Percentiles rank a stretch among this genome's conserved stretches.
Evolutionary conservation across 192 early-diverging fungal genomes (phyloP).

Genomic region (Coemansia sp.): DNA sequence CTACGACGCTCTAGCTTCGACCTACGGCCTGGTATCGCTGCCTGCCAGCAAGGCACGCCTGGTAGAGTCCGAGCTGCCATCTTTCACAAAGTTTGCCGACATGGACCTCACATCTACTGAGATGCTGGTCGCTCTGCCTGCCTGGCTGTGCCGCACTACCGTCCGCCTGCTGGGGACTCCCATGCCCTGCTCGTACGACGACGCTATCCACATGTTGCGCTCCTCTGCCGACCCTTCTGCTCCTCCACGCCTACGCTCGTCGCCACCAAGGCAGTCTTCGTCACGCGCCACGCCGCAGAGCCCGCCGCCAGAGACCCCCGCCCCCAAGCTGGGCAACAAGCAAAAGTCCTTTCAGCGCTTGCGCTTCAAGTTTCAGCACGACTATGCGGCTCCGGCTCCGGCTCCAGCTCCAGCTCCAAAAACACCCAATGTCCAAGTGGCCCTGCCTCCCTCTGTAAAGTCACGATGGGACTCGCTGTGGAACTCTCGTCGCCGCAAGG

Average conservation of each 20-base stretch:
- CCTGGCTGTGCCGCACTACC: constrained; percentile 51
- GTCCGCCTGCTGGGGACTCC: constrained; percentile 35
- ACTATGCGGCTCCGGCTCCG: not conserved
- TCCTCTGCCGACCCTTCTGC: not conserved
- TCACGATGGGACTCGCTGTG: constrained; percentile 47
- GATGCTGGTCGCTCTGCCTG: constrained; percentile 28
- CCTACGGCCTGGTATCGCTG: constrained; percentile 27
- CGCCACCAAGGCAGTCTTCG: not conserved
- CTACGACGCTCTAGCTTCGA: constrained; percentile 27
- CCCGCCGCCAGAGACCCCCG: constrained; percentile 1
- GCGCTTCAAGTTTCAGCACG: constrained; percentile 32
- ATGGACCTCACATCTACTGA: constrained; percentile 47
- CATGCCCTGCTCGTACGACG: constrained; percentile 27
- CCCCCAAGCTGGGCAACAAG: constrained; percentile 12
- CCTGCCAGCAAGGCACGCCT: constrained; percentile 29
- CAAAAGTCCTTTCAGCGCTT: constrained; percentile 46
- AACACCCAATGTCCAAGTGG: not conserved
- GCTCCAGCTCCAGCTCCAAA: not conserved
- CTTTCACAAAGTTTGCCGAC: constrained; percentile 48
- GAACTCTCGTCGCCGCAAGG: constrained; percentile 41
- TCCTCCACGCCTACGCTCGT: not conserved
- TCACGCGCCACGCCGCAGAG: not conserved
- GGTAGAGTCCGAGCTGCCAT: constrained; percentile 34
- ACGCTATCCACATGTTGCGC: not conserved
- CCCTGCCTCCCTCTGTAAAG: constrained; percentile 12